Percentiles rank a stretch among this genome's conserved stretches.
These are phyloP conservation scores for Blastobotrys malaysiensis DNA, from an alignment of 1,139 yeast genomes.

Conservation along the genomic window DNA sequence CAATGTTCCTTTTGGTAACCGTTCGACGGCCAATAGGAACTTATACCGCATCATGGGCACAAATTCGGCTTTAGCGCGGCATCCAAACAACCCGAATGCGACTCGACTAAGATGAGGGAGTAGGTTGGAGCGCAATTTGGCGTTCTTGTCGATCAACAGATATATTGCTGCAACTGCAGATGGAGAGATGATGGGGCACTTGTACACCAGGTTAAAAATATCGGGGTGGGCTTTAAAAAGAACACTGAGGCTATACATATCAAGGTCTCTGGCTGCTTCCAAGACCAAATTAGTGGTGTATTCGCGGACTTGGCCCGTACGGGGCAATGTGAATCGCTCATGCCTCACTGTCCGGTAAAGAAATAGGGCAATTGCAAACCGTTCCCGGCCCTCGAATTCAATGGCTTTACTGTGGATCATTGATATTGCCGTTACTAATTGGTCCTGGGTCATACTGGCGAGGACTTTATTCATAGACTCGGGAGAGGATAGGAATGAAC, in stretches of 20 bases:
- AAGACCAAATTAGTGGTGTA: not conserved
- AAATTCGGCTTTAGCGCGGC: not conserved
- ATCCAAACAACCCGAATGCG: not conserved
- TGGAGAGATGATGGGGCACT: not conserved
- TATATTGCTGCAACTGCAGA: not conserved
- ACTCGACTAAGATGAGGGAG: not conserved
- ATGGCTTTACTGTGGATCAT: not conserved
- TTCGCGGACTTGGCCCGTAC: not conserved
- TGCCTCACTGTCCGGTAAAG: not conserved
- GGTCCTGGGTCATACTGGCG: not conserved
- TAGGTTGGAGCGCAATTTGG: not conserved
- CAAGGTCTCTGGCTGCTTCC: not conserved
- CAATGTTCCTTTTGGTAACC: not conserved
- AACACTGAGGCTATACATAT: not conserved
- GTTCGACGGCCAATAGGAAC: not conserved
- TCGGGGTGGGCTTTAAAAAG: not conserved
- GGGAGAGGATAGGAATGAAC: not conserved
- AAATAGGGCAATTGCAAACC: not conserved
- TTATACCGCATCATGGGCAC: not conserved
- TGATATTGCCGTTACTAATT: not conserved
- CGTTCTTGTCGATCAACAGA: not conserved
- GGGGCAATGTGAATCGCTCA: not conserved
- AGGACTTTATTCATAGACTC: not conserved
- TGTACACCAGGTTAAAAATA: not conserved
- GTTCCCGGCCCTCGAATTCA: not conserved